Evolutionary conservation across 2,329 filamentous ascomycete genomes (phyloP).

Genomic region (Microascus cirrosus): DNA sequence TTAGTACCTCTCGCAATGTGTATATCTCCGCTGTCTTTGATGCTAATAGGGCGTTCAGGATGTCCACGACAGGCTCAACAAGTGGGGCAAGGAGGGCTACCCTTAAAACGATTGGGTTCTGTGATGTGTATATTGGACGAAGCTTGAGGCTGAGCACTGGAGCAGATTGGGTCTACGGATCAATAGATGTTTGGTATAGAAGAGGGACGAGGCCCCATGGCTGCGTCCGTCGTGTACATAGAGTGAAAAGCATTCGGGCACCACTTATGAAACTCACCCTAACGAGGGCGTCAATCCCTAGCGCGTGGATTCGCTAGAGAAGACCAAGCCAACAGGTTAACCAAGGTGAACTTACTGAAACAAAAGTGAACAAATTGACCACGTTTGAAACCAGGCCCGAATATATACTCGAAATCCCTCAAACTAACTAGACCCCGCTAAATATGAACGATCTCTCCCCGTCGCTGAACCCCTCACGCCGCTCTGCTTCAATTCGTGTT

Average conservation of each 20-base stretch:
- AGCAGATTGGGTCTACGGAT: not conserved
- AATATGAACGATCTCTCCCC: not conserved
- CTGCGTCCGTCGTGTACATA: not conserved
- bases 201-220: not conserved
- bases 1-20: constrained; percentile 24
- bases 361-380: not conserved
- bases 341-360: too few species aligned
- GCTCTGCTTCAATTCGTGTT: not conserved
- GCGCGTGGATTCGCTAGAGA: too few species aligned
- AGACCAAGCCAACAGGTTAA: too few species aligned
- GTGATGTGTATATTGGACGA: not conserved
- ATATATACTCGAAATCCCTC: not conserved
- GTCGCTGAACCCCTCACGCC: not conserved
- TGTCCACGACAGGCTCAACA: constrained; percentile 97
- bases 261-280: not conserved
- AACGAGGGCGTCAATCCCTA: too few species aligned
- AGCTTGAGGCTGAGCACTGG: not conserved
- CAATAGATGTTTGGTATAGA: not conserved
- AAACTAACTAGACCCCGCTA: not conserved
- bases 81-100: constrained; percentile 98
- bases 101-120: constrained; percentile 26
- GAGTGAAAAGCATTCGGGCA: not conserved
- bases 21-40: not conserved
- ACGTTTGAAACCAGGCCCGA: not conserved
- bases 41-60: constrained; percentile 36